Evolutionary conservation across 371 early-diverging fungal species (phyloP).

Genomic region (Syncephalastrum sp.): DNA sequence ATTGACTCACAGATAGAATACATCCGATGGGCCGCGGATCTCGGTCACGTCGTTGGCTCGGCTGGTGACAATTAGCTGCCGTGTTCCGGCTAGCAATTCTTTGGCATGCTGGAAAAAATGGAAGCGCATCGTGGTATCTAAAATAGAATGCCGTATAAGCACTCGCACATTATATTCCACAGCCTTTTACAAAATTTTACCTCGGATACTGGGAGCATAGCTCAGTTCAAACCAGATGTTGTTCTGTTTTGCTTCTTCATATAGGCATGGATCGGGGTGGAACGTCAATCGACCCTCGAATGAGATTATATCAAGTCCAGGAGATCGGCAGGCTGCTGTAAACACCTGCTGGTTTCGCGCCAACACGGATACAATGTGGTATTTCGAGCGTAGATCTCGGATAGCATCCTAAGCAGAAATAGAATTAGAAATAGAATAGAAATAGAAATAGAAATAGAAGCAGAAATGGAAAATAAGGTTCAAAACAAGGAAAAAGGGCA

Average conservation of each 20-base stretch:
- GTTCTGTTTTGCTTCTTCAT: constrained; percentile 49
- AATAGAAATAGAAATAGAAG: too few species aligned
- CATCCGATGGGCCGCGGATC: constrained; percentile 27
- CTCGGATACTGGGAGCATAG: constrained; percentile 73
- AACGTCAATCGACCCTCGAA: constrained; percentile 80
- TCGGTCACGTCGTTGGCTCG: constrained; percentile 31
- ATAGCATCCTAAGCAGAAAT: constrained; percentile 14
- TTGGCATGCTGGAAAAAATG: constrained; percentile 31
- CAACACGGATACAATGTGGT: constrained; percentile 79
- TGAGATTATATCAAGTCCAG: constrained; percentile 85
- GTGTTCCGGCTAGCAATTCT: constrained; percentile 21
- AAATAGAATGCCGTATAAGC: constrained; percentile 1
- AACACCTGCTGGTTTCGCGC: constrained; percentile 75
- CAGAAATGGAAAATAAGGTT: too few species aligned
- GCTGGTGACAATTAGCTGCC: constrained; percentile 30
- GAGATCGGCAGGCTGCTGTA: constrained; percentile 63
- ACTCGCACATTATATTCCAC: not conserved
- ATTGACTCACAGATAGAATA: constrained; percentile 34
- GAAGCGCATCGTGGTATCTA: constrained; percentile 30
- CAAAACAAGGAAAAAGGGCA: too few species aligned
- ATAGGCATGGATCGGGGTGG: constrained; percentile 61
- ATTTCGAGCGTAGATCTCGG: constrained; percentile 12
- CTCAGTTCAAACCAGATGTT: constrained; percentile 83
- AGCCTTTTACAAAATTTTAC: constrained; percentile 27
- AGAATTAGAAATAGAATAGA: too few species aligned